Evolutionary conservation across 2,329 filamentous ascomycete genomes (phyloP), one percentile per base, ranked within the genome.

Genomic region (Xylaria sp.): DNA sequence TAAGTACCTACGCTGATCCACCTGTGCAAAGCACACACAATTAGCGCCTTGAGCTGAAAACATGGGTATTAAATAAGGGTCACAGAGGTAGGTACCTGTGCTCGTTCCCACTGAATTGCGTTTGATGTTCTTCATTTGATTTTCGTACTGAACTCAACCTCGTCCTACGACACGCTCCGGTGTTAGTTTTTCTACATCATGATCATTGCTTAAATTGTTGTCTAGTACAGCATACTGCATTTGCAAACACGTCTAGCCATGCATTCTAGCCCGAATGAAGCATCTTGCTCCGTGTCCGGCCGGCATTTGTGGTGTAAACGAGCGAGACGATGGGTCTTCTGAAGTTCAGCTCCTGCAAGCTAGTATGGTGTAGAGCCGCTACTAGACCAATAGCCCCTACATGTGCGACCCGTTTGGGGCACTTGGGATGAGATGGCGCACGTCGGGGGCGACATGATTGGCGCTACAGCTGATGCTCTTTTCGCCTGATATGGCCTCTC

Each of bases 291-390:
- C 47, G 47, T 32, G 50, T 32, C 24, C 12, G 27, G 50, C n/a
- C 14, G 65, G 60, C 42, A 48, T 30, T 67, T 30, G 47, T 24
- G 47, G 47, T 50, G 12, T 11, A 27, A 24, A 4, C 7, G 19
- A 50, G 47, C 5, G 21, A 19, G 24, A 21, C 19, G 50, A 72
- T 71, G 73, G 71, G 53, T 69, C 61, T 24, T 69, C 70, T 45
- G 45, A 34, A 70, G 68, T 76, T 77, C 75, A 77, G 75, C 75
- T 75, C 68, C 72, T 76, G 73, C 72, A 74, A 63, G 69, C 68
- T 70, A 71, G 50, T 53, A 24, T 30, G 11, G 47, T 8, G 36
- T 7, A 55, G 30, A 47, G 19, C 32, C 68, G 70, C 60, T 65
- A 66, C 71, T 9, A 17, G 24, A 2, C 64, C 64, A 70, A 73